phyloP scores from a whole-genome alignment of 2,329 filamentous ascomycete species.

The Arachnopeziza araneosa region DNA sequence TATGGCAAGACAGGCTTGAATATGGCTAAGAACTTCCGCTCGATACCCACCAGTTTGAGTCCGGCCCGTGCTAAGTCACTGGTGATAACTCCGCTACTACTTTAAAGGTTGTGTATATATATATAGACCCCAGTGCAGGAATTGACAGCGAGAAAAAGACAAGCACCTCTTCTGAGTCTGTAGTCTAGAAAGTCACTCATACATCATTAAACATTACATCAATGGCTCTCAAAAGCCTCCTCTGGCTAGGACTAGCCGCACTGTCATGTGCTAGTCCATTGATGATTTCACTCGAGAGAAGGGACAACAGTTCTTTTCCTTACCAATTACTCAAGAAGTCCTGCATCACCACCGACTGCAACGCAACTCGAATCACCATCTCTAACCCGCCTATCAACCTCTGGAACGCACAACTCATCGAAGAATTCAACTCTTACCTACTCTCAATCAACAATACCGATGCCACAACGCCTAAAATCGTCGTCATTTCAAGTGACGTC shows the following conservation, averaged over 20 bases:
- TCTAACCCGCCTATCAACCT: background rate
- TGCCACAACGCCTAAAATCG: background rate
- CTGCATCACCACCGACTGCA: background rate
- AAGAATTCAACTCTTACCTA: background rate
- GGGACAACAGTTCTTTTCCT: background rate
- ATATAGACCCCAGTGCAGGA: background rate
- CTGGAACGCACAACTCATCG: background rate
- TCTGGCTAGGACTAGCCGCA: background rate
- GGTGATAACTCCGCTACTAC: background rate
- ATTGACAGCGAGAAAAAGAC: background rate
- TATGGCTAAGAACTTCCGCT: too few species aligned
- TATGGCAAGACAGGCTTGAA: too few species aligned
- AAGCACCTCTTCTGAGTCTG: background rate
- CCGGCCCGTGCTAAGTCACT: too few species aligned
- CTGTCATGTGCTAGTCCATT: background rate
- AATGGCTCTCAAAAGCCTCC: background rate
- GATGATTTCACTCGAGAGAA: background rate
- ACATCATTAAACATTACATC: background rate
- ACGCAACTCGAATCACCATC: background rate
- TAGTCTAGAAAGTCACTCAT: background rate
- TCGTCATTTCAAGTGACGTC: background rate
- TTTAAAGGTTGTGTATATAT: background rate
- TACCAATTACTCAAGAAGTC: background rate
- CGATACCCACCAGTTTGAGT: too few species aligned
- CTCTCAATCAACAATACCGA: background rate